Evolutionary conservation across 2,329 filamentous ascomycete species (phyloP), one percentile per base, ranked within the genome.

Genomic region (Colletotrichum cereale): DNA sequence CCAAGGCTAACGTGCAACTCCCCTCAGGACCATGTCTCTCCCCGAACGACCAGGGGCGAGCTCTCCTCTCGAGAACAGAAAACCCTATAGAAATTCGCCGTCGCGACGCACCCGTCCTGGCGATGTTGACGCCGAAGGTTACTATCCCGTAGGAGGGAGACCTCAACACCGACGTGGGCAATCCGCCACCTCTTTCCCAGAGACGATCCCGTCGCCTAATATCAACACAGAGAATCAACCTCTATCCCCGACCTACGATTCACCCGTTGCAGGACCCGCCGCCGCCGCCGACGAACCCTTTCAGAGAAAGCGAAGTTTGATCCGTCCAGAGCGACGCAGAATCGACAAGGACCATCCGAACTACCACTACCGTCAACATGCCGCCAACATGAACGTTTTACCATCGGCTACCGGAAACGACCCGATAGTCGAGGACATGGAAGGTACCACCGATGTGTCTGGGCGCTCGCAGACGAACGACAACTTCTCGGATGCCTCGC

Each of bases 391-490:
- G 95, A 88, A 92, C 66, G 92, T 95, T 6, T 86, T 94, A 74
- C 96, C 97, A 0, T 98, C 96, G 0, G 93, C 94, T 8, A 98
- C 96, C 0, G 96, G 96, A 72, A 93, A 97, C 76, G 95, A 98
- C 77, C 94, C 95, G 3, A 90, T 97, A 63, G 82, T 93, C 66
- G 96, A 98, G 81, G 92, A 94, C 71, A 82, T 93, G 26, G 93
- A 93, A 67, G 91, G 87, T 72, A 88, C 88, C 29, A 91, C 86
- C 48, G 84, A 91, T 77, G 79, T 83, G 48, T 86, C 85, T n/a
- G 82, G 77, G 21, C 84, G 82, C 67, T 73, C 73, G 42, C 73
- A 74, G 50, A 83, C 84, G 62, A 80, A 86, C 50, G 86, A 86
- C 47, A 83, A 79, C 57, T 77, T 81, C 63, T 86, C 86, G 7